These are phyloP conservation scores for Solanum hybrid DNA, from an alignment of 305 asterid species.

Conservation along the genomic window DNA sequence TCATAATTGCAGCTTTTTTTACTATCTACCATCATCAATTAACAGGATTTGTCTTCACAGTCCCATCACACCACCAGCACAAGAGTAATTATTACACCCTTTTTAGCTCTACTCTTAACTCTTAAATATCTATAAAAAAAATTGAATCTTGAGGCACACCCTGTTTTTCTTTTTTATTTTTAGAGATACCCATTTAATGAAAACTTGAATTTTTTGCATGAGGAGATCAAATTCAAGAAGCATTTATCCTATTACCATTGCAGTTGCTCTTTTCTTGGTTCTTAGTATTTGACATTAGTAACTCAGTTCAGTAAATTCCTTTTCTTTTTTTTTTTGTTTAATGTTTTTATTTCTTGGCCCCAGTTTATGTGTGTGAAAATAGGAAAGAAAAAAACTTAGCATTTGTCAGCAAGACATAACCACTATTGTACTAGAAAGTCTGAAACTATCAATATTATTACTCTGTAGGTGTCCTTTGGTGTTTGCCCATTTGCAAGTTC, in stretches of 20 bases:
- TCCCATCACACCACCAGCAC: not conserved
- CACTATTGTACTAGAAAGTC: not conserved
- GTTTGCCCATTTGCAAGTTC: conserved; percentile 3
- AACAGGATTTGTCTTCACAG: not conserved
- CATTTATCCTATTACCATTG: not conserved
- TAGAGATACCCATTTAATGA: not conserved
- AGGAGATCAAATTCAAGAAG: not conserved
- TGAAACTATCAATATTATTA: conserved; percentile 2
- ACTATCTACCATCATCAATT: not conserved
- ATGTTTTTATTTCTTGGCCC: not conserved
- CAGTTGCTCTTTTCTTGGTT: not conserved
- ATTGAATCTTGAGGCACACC: not conserved
- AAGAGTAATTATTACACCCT: not conserved
- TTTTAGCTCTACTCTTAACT: not conserved
- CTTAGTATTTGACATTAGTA: not conserved
- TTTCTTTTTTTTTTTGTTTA: not conserved
- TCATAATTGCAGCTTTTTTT: not conserved
- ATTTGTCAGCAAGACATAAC: not conserved
- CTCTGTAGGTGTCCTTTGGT: not conserved
- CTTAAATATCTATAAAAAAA: not conserved
- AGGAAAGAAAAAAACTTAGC: not conserved
- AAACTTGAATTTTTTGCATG: not conserved
- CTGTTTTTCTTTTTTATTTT: not conserved
- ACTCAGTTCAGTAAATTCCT: not conserved
- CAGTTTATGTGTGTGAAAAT: not conserved